phyloP scores from a whole-genome alignment of 768 basidiomycete genomes.

The Phanerochaete carnosa region DNA sequence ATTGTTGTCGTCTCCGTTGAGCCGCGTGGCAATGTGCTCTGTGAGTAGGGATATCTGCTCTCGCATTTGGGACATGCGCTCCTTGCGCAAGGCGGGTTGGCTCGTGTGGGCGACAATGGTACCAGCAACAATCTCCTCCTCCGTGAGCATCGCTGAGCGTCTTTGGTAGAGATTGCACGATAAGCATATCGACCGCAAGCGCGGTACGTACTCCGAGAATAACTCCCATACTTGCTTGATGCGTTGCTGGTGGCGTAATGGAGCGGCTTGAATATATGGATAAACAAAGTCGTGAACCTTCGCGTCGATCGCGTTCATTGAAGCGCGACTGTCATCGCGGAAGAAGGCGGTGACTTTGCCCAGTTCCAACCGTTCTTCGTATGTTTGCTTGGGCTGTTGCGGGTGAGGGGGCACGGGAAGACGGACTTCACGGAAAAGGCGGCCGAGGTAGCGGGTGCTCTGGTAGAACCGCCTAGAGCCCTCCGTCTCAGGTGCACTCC shows the following conservation, averaged over 20 bases:
- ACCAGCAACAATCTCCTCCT: conserved; percentile 59
- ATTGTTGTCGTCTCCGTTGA: conserved; percentile 33
- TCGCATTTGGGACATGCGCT: conserved; percentile 47
- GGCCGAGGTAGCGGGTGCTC: conserved; percentile 52
- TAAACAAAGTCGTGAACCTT: conserved; percentile 15
- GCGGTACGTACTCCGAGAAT: conserved; percentile 36
- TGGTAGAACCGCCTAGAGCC: conserved; percentile 35
- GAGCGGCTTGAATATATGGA: conserved; percentile 7
- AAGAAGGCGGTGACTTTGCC: neutral
- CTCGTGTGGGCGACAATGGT: conserved; percentile 58
- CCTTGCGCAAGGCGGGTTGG: conserved; percentile 35
- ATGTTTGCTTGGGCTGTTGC: neutral
- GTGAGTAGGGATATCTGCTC: conserved; percentile 50
- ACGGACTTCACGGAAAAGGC: conserved; percentile 54
- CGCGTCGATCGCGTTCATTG: neutral
- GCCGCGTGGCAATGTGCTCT: conserved; percentile 27
- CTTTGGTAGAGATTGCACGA: conserved; percentile 40
- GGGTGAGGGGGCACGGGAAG: conserved; percentile 32
- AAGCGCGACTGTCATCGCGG: neutral
- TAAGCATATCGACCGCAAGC: conserved; percentile 44
- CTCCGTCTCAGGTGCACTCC: conserved; percentile 52
- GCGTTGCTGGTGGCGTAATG: conserved; percentile 1
- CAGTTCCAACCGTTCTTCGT: neutral
- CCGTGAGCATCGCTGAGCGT: conserved; percentile 40
- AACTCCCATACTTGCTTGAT: neutral